A percentile compares a stretch with the other conserved stretches of the same genome.
Evolutionary conservation across 2,329 filamentous ascomycete genomes (phyloP).

Genomic region (Aspergillus japonicus): DNA sequence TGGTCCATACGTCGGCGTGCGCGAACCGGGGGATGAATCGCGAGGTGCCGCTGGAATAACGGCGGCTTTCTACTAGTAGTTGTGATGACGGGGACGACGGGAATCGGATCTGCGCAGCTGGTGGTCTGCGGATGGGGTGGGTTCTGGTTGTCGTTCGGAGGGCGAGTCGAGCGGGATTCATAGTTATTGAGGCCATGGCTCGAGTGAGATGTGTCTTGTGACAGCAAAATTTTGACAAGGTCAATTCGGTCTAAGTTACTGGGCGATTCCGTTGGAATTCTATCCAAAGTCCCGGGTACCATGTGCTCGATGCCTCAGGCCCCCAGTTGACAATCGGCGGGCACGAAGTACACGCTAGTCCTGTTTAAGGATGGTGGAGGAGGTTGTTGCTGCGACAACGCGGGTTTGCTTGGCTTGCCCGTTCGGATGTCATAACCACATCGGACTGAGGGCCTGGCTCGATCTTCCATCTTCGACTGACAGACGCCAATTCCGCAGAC

Average conservation of each 20-base stretch:
- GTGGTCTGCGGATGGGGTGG: constrained; percentile 5
- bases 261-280: not conserved
- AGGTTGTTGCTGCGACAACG: constrained; percentile 34
- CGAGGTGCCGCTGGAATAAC: constrained; percentile 16
- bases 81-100: constrained; percentile 59
- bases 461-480: constrained; percentile 1
- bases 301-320: constrained; percentile 11
- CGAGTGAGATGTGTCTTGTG: constrained; percentile 2
- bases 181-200: constrained; percentile 16
- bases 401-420: constrained; percentile 11
- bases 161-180: constrained; percentile 17
- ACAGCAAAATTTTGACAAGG: not conserved
- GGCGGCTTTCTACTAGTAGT: constrained; percentile 19
- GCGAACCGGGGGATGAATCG: constrained; percentile 50
- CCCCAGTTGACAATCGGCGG: constrained; percentile 1
- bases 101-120: constrained; percentile 28
- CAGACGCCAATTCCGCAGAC: not conserved
- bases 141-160: constrained; percentile 5
- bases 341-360: constrained; percentile 9
- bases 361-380: constrained; percentile 16
- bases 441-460: constrained; percentile 4
- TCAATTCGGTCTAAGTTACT: not conserved
- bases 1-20: constrained; percentile 66
- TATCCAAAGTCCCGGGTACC: not conserved
- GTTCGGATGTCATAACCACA: constrained; percentile 10